Evolutionary conservation across 257 asterid species (phyloP).

Genomic region (Salvia miltiorrhiza): DNA sequence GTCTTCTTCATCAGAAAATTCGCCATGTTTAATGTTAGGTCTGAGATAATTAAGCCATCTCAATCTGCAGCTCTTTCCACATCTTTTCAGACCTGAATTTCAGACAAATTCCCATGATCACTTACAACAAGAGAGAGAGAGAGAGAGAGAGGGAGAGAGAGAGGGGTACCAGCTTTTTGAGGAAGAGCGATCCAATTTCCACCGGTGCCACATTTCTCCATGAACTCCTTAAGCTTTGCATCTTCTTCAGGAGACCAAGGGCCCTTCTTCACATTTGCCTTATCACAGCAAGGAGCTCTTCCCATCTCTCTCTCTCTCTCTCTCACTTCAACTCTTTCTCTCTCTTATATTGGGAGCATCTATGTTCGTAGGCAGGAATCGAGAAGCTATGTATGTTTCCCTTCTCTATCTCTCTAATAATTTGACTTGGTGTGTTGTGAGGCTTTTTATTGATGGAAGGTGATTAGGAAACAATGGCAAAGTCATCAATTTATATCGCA

Average conservation of each 20-base stretch:
- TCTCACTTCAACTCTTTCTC: conserved; percentile 23
- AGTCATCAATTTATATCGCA: conserved; percentile 8
- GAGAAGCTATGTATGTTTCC: conserved; percentile 24
- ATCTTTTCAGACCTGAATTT: conserved; percentile 77
- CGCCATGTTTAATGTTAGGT: conserved; percentile 85
- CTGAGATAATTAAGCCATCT: conserved; percentile 91
- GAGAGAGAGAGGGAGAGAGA: neutral
- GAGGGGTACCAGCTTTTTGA: conserved; percentile 63
- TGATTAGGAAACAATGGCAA: conserved; percentile 22
- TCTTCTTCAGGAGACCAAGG: conserved; percentile 99
- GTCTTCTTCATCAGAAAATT: conserved; percentile 86
- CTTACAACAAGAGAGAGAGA: neutral
- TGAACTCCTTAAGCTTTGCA: conserved; percentile 75
- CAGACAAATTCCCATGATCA: conserved; percentile 18
- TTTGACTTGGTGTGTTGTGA: conserved; percentile 31
- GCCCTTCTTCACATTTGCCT: conserved; percentile 87
- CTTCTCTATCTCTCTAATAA: conserved; percentile 22
- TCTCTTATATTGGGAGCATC: conserved; percentile 20
- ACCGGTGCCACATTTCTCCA: conserved; percentile 70
- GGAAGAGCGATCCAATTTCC: conserved; percentile 91
- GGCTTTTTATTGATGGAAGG: conserved; percentile 29
- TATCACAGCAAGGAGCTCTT: conserved; percentile 96
- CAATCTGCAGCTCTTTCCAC: conserved; percentile 90
- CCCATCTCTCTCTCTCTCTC: conserved; percentile 53
- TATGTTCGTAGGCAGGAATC: conserved; percentile 13